These are phyloP conservation scores for Phycomyces nitens DNA, from an alignment of 192 early-diverging fungal genomes.

Conservation along the genomic window DNA sequence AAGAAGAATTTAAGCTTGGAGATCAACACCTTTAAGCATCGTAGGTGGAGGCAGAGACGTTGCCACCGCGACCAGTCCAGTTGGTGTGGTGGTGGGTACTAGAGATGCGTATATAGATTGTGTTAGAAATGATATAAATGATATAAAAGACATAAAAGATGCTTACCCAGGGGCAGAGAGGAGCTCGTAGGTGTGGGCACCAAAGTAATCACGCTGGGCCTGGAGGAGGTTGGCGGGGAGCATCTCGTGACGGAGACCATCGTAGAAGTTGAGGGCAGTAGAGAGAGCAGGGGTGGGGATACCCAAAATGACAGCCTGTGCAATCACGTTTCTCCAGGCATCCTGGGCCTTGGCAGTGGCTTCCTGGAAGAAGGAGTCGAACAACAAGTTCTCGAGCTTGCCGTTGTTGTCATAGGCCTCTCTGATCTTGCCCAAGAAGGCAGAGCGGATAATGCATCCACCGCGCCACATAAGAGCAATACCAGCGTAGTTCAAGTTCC, in stretches of 20 bases:
- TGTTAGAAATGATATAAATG: no score
- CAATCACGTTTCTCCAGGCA: slow-evolving; percentile 85
- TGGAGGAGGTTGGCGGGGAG: slow-evolving; percentile 96
- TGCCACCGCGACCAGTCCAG: slow-evolving; percentile 95
- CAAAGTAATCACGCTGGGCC: slow-evolving; percentile 99
- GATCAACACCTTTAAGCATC: slow-evolving; percentile 41
- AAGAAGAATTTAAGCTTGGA: neutral
- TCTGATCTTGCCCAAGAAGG: slow-evolving; percentile 97
- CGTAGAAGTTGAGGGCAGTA: slow-evolving; percentile 94
- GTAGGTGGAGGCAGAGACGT: slow-evolving; percentile 53
- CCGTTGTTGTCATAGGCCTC: slow-evolving; percentile 88
- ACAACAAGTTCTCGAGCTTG: slow-evolving; percentile 83
- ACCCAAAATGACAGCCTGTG: slow-evolving; percentile 75
- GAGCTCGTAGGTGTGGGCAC: slow-evolving; percentile 94
- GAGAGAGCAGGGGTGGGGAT: slow-evolving; percentile 88
- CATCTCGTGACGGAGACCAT: slow-evolving; percentile 88
- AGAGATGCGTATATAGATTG: neutral
- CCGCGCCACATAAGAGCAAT: slow-evolving; percentile 99
- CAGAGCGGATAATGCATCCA: slow-evolving; percentile 97
- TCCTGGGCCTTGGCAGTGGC: slow-evolving; percentile 80
- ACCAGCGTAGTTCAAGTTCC: slow-evolving; percentile 96
- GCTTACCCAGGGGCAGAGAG: slow-evolving; percentile 60
- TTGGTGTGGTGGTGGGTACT: slow-evolving; percentile 72
- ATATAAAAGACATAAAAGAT: no score
- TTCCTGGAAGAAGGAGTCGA: slow-evolving; percentile 96